Percentiles rank a stretch among this genome's conserved stretches.
phyloP scores from a whole-genome alignment of 2,329 filamentous ascomycete genomes.

The Coccinonectria pachysandricola region DNA sequence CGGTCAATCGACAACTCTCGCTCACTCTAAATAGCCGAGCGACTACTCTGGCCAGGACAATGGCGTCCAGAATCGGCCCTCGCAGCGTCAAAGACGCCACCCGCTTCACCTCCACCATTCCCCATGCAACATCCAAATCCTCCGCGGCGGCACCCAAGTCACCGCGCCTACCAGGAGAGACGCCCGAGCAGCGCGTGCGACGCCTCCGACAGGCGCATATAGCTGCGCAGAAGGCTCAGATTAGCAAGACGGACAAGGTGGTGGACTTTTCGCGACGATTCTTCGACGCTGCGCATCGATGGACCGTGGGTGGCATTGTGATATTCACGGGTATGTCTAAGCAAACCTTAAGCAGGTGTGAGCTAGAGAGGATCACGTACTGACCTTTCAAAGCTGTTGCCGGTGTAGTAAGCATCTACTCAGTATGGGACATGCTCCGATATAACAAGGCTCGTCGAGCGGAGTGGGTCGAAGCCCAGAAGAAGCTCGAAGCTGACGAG shows the following conservation, averaged over 20 bases:
- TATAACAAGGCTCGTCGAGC: conserved; percentile 50
- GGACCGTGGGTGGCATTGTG: conserved; percentile 44
- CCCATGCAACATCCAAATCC: conserved; percentile 57
- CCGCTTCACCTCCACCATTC: conserved; percentile 47
- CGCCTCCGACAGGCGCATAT: conserved; percentile 58
- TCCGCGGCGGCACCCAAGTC: conserved; percentile 22
- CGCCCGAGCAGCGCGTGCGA: conserved; percentile 58
- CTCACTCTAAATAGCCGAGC: not conserved
- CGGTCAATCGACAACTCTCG: conserved; percentile 1
- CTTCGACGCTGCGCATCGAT: conserved; percentile 46
- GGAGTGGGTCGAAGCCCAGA: conserved; percentile 48
- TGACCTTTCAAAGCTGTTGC: conserved; percentile 35
- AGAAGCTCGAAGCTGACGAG: conserved; percentile 41
- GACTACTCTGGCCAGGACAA: conserved; percentile 15
- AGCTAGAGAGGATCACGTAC: no score
- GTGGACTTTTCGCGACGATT: conserved; percentile 38
- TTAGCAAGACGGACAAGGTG: conserved; percentile 42
- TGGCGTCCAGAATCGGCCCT: conserved; percentile 38
- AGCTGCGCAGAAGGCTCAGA: conserved; percentile 50
- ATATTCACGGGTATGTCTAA: conserved; percentile 43
- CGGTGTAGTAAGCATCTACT: conserved; percentile 46
- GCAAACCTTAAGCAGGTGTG: no score
- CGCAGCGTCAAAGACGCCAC: conserved; percentile 72
- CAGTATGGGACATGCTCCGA: conserved; percentile 50
- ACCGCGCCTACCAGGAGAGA: conserved; percentile 39